Evolutionary conservation across 106 monocot genomes (phyloP).

Genomic region (Narthecium ossifragum): DNA sequence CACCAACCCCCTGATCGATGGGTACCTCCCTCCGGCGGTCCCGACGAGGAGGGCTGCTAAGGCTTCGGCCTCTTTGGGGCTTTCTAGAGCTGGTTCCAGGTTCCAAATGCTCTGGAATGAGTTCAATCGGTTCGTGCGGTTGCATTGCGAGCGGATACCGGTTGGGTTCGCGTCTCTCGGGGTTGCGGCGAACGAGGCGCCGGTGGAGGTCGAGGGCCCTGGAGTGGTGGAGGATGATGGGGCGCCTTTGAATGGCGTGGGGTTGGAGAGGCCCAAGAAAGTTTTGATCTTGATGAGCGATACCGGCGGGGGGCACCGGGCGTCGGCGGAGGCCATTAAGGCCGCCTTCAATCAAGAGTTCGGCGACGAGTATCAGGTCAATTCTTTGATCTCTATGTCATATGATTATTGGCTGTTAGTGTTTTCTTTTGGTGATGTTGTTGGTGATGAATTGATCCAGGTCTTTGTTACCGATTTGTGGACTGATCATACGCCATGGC

Average conservation of each 20-base stretch:
- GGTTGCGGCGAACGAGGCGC: not conserved
- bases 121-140: slow-evolving; percentile 38
- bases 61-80: too few species aligned
- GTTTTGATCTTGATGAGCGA: slow-evolving; percentile 86
- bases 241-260: slow-evolving; percentile 4
- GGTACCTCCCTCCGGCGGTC: not conserved
- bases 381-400: not conserved
- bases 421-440: slow-evolving; percentile 1
- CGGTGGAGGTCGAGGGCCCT: slow-evolving; percentile 1
- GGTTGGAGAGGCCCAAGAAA: slow-evolving; percentile 32
- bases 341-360: slow-evolving; percentile 76
- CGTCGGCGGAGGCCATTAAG: slow-evolving; percentile 94
- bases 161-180: slow-evolving; percentile 14
- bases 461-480: slow-evolving; percentile 94
- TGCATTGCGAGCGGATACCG: slow-evolving; percentile 20
- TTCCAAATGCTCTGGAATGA: slow-evolving; percentile 26
- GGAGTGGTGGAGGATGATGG: slow-evolving; percentile 23
- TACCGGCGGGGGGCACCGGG: slow-evolving; percentile 77
- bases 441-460: slow-evolving; percentile 29
- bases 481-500: slow-evolving; percentile 99
- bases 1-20: not conserved
- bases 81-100: too few species aligned
- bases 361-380: slow-evolving; percentile 84
- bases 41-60: too few species aligned
- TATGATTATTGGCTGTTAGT: not conserved